Conservation (phyloP, 169 alveolate species). For the Miamiensis avidus region DNA sequence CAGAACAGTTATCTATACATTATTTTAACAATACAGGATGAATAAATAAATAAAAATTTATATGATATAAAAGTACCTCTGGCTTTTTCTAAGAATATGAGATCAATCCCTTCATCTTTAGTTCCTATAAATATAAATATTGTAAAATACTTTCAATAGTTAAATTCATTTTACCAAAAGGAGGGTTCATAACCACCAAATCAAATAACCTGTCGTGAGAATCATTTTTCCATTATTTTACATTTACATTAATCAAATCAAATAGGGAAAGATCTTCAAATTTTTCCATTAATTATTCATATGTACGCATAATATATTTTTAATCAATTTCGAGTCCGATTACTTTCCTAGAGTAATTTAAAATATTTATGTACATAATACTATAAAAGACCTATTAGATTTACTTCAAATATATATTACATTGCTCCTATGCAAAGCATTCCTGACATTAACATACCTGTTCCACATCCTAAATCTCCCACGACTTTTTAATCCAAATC, state of each 20-base stretch:
- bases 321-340: constrained; percentile 35
- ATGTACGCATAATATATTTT: constrained; percentile 24
- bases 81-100: constrained; percentile 36
- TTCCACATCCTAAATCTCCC: constrained; percentile 54
- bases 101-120: constrained; percentile 43
- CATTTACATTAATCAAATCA: constrained; percentile 36
- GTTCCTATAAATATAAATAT: constrained; percentile 18
- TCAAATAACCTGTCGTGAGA: constrained; percentile 22
- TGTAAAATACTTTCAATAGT: background rate
- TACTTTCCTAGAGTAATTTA: constrained; percentile 5
- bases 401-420: background rate
- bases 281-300: constrained; percentile 25
- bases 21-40: background rate
- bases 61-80: background rate
- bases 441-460: constrained; percentile 49
- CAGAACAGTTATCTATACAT: constrained; percentile 22
- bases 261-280: constrained; percentile 21
- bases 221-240: constrained; percentile 24
- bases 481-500: constrained; percentile 20
- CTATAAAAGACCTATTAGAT: background rate
- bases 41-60: background rate
- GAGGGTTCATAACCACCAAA: constrained; percentile 47
- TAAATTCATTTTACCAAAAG: constrained; percentile 2
- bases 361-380: background rate
- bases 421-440: constrained; percentile 34